These are phyloP conservation scores for Asterochloris sp. DNA, from an alignment of 139 green algal species.

Conservation along the genomic window DNA sequence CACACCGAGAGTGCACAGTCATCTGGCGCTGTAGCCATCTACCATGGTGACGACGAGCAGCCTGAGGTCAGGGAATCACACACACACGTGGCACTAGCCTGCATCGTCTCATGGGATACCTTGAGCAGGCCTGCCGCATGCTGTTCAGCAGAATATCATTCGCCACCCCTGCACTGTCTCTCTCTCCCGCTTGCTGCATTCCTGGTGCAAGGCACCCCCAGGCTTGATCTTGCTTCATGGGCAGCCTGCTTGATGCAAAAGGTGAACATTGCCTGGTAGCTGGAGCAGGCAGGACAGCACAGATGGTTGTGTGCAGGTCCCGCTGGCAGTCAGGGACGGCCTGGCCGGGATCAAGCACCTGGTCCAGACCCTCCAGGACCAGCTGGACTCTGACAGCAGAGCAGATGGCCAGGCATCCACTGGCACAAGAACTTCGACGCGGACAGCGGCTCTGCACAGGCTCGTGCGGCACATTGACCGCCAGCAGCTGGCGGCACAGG, in stretches of 20 bases:
- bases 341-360: slow-evolving; percentile 9
- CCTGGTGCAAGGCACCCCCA: too few species aligned
- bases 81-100: not conserved
- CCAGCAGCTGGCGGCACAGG: not conserved
- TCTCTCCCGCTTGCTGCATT: too few species aligned
- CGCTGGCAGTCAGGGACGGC: slow-evolving; percentile 3
- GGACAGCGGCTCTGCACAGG: not conserved
- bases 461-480: not conserved
- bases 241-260: too few species aligned
- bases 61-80: not conserved
- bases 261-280: too few species aligned
- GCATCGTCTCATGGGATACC: not conserved
- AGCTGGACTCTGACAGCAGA: slow-evolving; percentile 4
- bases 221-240: too few species aligned
- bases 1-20: not conserved
- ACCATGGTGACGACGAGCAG: slow-evolving; percentile 13
- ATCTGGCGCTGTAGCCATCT: not conserved
- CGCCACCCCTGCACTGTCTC: too few species aligned
- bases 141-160: too few species aligned
- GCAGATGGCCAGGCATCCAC: not conserved
- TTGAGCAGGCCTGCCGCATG: too few species aligned
- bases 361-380: slow-evolving; percentile 11
- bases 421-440: not conserved
- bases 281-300: too few species aligned
- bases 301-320: not conserved